phyloP scores from a whole-genome alignment of 2,329 filamentous ascomycete genomes.

The Diaporthe sp. region DNA sequence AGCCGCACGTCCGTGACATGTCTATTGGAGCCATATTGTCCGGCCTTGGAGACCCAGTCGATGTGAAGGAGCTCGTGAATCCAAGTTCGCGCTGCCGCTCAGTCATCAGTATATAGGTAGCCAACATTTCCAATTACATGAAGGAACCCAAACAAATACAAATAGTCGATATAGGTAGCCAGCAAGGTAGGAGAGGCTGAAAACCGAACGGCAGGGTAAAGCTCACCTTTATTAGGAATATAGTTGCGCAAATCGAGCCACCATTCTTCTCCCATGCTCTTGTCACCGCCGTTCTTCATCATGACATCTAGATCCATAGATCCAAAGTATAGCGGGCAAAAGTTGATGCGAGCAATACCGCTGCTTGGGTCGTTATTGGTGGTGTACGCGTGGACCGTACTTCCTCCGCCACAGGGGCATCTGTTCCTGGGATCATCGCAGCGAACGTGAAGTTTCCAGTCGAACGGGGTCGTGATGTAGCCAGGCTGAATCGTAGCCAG shows the following conservation, averaged over 20 bases:
- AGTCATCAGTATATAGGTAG: constrained; percentile 10
- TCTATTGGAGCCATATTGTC: constrained; percentile 3
- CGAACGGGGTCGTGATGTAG: background rate
- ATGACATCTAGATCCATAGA: constrained; percentile 1
- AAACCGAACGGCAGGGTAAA: background rate
- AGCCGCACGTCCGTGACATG: background rate
- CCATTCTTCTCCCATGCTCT: background rate
- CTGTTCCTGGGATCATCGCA: background rate
- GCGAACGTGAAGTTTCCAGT: background rate
- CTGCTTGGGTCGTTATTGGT: background rate
- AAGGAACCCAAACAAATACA: no score
- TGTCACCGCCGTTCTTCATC: background rate
- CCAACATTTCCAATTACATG: background rate
- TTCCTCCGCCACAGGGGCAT: constrained; percentile 1
- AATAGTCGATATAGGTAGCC: no score
- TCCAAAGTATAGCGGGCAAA: background rate
- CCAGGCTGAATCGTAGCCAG: constrained; percentile 2
- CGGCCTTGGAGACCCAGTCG: background rate
- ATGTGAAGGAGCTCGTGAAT: constrained; percentile 11
- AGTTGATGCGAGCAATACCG: background rate
- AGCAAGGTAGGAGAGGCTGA: background rate
- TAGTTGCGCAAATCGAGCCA: background rate
- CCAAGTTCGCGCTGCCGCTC: constrained; percentile 7
- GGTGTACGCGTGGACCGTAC: background rate
- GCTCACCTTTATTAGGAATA: background rate